These are phyloP conservation scores for Aechmea fasciata DNA, from an alignment of 176 grass and related monocot genomes.

Conservation along the genomic window DNA sequence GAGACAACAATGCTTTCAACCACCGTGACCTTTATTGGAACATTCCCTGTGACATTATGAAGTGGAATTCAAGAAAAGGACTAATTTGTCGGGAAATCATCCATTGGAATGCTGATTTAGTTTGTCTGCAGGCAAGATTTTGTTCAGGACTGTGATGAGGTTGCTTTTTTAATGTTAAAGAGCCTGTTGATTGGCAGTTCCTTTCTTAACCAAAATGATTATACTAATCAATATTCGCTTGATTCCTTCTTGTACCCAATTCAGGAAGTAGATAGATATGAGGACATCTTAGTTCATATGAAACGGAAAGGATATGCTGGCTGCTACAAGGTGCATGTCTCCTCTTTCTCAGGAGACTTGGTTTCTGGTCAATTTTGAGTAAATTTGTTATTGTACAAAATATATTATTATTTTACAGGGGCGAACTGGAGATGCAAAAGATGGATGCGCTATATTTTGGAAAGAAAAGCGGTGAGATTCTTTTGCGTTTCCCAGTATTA, in stretches of 20 bases:
- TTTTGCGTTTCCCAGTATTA: too few species aligned
- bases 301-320: conserved; percentile 51
- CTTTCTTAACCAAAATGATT: not conserved
- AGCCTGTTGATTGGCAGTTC: not conserved
- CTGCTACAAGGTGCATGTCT: conserved; percentile 54
- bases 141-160: conserved; percentile 6
- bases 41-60: conserved; percentile 46
- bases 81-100: conserved; percentile 67
- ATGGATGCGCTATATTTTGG: conserved; percentile 92
- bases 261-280: conserved; percentile 77
- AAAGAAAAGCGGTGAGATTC: conserved; percentile 49
- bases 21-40: conserved; percentile 63
- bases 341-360: not conserved
- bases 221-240: not conserved
- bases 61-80: conserved; percentile 62
- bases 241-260: not conserved
- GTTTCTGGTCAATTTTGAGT: not conserved
- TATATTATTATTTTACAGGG: conserved; percentile 27
- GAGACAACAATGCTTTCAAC: conserved; percentile 46
- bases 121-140: conserved; percentile 73
- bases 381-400: conserved; percentile 10
- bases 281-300: conserved; percentile 43
- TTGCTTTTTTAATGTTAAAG: not conserved
- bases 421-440: conserved; percentile 54
- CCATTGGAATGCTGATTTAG: conserved; percentile 59